Evolutionary conservation across 2,329 filamentous ascomycete genomes (phyloP), one percentile per base, ranked within the genome.

Genomic region (Fusarium hainanense): DNA sequence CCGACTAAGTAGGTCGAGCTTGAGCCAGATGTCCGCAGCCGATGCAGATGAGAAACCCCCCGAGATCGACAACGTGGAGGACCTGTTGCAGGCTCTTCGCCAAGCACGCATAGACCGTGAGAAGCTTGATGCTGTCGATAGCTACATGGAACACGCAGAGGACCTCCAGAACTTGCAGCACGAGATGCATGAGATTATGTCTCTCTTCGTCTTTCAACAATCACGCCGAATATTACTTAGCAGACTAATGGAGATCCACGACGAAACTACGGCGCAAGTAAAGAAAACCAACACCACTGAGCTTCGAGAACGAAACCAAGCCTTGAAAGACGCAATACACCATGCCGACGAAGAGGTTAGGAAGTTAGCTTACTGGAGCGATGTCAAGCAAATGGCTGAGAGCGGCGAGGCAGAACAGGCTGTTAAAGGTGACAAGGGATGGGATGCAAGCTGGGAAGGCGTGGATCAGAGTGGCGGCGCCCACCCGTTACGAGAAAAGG

Each of bases 351-450:
- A 90, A 72, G 92, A 97, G 75, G 91, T 97, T 51, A 90, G 90
- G 60, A 90, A 87, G 63, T 83, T 97, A 9, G 93, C 97, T 52
- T 97, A 94, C 77, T 97, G 95, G 91, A 94, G 92, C 76, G 93
- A 97, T 76, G 88, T 93, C 68, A 92, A 90, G 78, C 87, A 87
- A 18, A 89, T 93, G 81, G 87, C 90, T 1, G 83, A 85, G 68
- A 80, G 79, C 13, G 86, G 86, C 32, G 81, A 85, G 54, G 79
- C 84, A 4, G 79, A 77, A 34, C 78, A 81, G 20, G 85, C 83
- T 4, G 81, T 84, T 3, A 83, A 83, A 28, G 62, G 69, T 21
- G 69, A 78, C 23, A 76, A 77, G 55, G 77, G 76, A 44, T 78
- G 78, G 66, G 78, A 81, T 50, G 76, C 81, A 5, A 78, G 77